phyloP scores from a whole-genome alignment of 2,329 filamentous ascomycete genomes.

The Pseudogymnoascus sp. region DNA sequence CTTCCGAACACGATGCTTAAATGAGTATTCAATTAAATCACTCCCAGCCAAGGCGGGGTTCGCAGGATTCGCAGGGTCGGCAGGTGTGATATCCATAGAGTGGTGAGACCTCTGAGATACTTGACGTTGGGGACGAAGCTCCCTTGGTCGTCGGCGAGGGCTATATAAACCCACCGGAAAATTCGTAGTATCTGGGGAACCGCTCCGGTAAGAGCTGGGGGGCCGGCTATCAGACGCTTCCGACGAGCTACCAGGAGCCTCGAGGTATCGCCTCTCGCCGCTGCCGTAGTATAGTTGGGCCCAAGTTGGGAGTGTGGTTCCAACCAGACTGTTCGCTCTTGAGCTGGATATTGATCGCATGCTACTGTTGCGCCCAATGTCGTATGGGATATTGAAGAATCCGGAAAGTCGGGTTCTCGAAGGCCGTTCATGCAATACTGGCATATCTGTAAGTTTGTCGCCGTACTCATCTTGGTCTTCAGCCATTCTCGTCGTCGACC shows the following conservation, averaged over 20 bases:
- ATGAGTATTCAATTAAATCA: constrained; percentile 21
- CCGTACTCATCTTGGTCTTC: constrained; percentile 56
- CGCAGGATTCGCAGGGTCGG: constrained; percentile 2
- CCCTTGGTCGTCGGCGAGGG: constrained; percentile 38
- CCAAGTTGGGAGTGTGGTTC: constrained; percentile 38
- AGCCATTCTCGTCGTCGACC: constrained; percentile 38
- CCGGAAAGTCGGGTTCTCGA: constrained; percentile 47
- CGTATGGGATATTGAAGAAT: constrained; percentile 40
- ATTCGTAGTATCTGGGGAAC: constrained; percentile 43
- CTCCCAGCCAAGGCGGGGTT: constrained; percentile 23
- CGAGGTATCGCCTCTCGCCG: constrained; percentile 49
- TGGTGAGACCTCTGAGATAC: constrained; percentile 16
- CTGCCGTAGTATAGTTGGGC: constrained; percentile 62
- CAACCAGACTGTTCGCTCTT: constrained; percentile 35
- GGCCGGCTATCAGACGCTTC: constrained; percentile 37
- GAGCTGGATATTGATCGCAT: constrained; percentile 33
- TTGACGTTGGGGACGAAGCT: constrained; percentile 25
- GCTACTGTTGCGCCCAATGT: constrained; percentile 30
- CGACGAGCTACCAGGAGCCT: constrained; percentile 23
- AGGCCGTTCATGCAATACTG: constrained; percentile 43
- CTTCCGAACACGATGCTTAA: constrained; percentile 20
- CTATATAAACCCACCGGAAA: constrained; percentile 39
- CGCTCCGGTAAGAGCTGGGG: constrained; percentile 37
- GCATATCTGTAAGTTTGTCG: constrained; percentile 54
- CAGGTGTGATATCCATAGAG: constrained; percentile 40